A percentile compares a stretch with the other conserved stretches of the same genome.
phyloP scores from a whole-genome alignment of 2,329 filamentous ascomycete genomes.

The Aspergillus aculeatus region DNA sequence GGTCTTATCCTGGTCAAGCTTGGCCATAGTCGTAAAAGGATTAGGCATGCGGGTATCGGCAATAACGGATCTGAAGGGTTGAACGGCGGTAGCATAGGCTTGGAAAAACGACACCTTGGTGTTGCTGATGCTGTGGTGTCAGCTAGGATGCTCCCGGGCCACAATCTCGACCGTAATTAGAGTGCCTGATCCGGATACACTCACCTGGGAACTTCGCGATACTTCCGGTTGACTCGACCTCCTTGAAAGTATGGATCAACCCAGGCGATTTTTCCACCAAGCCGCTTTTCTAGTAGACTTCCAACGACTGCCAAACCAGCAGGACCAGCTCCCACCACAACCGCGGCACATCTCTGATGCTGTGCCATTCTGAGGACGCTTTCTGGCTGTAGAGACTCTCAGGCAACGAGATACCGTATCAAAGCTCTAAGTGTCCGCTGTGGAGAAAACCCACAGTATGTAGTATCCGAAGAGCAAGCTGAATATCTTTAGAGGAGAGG shows the following conservation, averaged over 20 bases:
- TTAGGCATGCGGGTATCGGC: conserved; percentile 51
- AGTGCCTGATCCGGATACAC: conserved; percentile 16
- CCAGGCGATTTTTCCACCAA: conserved; percentile 56
- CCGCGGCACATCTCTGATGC: conserved; percentile 48
- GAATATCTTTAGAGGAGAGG: background rate
- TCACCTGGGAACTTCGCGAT: conserved; percentile 60
- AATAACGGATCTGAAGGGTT: conserved; percentile 54
- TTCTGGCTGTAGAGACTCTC: background rate
- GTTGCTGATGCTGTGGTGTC: conserved; percentile 46
- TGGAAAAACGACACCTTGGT: conserved; percentile 62
- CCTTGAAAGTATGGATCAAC: conserved; percentile 57
- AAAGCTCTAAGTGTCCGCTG: background rate
- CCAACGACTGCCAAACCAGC: conserved; percentile 61
- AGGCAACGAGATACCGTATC: background rate
- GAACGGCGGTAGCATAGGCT: conserved; percentile 54
- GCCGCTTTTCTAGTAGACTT: conserved; percentile 58
- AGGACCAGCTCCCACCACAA: conserved; percentile 60
- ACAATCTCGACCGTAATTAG: background rate
- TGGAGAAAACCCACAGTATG: background rate
- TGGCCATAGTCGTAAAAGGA: conserved; percentile 54
- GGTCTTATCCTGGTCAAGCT: conserved; percentile 56
- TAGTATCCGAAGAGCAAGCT: background rate
- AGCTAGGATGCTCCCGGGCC: conserved; percentile 16
- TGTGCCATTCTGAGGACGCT: conserved; percentile 22
- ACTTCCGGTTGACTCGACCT: conserved; percentile 54